Evolutionary conservation across 352 stramenopile genomes (phyloP), one percentile per base, ranked within the genome.

Genomic region (Globisporangium carolinianum): DNA sequence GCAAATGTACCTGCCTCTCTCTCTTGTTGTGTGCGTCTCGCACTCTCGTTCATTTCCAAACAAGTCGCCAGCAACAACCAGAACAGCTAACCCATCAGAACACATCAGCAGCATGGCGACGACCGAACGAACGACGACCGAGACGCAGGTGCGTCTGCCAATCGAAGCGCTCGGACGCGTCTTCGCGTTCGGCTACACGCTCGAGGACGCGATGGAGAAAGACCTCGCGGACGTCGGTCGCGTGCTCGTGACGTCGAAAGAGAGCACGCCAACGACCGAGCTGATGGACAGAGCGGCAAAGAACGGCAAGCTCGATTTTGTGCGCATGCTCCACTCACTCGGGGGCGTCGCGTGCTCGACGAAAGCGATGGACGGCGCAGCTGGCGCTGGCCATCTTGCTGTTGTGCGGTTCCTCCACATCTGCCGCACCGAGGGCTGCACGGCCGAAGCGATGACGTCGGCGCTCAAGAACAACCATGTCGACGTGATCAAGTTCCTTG

Each of bases 381-480:
- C 72, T 4, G 53, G 56, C 5, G 52, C 53, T 14, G 77, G 77
- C 0, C 63, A 75, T 48, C 14, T 84, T 49, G 62, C 64, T 6
- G 55, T 83, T 9, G 73, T 87, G 53, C 66, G 66, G 32, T 82
- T 84, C 58, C 59, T 87, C 42, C 74, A 85, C 41, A 62, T 62
- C 39, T 65, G 78, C 57, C 63, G 77, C 10, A 50, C 49, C 12
- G 75, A 87, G 49, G 75, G 77, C 41, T 87, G 77, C 64, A 75
- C 63, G 15, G 61, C 53, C 9, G 47, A 38, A 3, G 72, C 77
- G 1, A 51, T 78, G 42, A 62, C 76, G 18, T 65, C 36, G 36
- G 75, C 77, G 5, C 50, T 83, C 9, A 58, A 68, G 37, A 63
- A 66, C 8, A 59, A 67, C 1, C 71, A 83, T 42, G 17, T 69